phyloP scores from a whole-genome alignment of 2,329 filamentous ascomycete genomes.

The Aurifilum marmelostoma region DNA sequence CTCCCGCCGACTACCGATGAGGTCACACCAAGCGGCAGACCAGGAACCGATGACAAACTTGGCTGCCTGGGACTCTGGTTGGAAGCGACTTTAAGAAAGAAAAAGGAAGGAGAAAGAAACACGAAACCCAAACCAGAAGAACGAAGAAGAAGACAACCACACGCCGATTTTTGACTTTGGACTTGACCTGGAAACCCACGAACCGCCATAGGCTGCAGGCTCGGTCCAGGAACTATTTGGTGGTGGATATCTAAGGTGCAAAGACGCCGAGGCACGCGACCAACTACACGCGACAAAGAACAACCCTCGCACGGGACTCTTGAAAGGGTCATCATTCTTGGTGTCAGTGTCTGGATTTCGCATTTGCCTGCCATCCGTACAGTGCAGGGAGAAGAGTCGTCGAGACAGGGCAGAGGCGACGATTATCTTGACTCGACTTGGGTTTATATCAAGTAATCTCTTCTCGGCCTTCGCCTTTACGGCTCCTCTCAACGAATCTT shows the following conservation, averaged over 20 bases:
- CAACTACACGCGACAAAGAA: not conserved
- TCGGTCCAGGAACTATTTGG: not conserved
- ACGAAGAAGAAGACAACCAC: not conserved
- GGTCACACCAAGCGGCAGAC: not conserved
- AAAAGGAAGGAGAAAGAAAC: no score
- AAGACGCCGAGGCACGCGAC: not conserved
- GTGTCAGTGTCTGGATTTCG: not conserved
- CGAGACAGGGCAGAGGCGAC: not conserved
- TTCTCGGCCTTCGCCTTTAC: slow-evolving; percentile 4
- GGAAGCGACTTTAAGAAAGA: not conserved
- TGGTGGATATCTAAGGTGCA: not conserved
- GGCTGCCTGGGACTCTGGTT: not conserved
- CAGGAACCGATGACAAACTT: not conserved
- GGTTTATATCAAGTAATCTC: slow-evolving; percentile 3
- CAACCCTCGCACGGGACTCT: not conserved
- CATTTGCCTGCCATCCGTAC: not conserved
- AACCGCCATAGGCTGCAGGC: not conserved
- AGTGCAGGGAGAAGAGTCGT: not conserved
- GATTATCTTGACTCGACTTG: not conserved
- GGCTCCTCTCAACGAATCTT: slow-evolving; percentile 2
- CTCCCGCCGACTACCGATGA: slow-evolving; percentile 3
- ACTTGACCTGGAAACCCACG: not conserved
- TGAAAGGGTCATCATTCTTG: not conserved
- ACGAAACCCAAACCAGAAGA: no score
- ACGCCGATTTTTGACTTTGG: not conserved